Evolutionary conservation across 352 stramenopile genomes (phyloP), one percentile per base, ranked within the genome.

Genomic region (Thraustotheca clavata): DNA sequence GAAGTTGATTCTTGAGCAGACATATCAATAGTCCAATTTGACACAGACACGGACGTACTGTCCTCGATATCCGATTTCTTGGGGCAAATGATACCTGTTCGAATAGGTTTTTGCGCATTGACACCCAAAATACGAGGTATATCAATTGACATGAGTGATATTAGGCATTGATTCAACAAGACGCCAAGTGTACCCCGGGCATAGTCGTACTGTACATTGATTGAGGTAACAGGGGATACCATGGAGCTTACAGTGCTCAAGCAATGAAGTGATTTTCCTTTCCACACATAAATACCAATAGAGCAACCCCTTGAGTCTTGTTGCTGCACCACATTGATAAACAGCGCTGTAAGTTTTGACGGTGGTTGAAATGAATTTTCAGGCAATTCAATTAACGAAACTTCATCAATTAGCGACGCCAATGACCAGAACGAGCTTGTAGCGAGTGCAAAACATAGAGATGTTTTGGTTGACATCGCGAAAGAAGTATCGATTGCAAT

Each of bases 391-490:
- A 79, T 75, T 34, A 74, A 73, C 31, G 65, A 38, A 8, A 38
- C 61, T 36, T 68, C 31, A 7, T 49, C 12, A 26, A 92, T 67
- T 29, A 92, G 60, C 0, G 85, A 77, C 18, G 70, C 59, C 1
- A 86, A 18, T 35, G 86, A 69, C 85, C 85, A 94, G 48, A 80
- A 94, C 27, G 79, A 87, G 0, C 75, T 60, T 59, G 87, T 77
- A 41, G 76, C 80, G 16, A 91, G 59, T 3, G 83, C 80, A 9
- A 67, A 91, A 86, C 1, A 89, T 69, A 34, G 76, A 55, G 33
- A 63, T 34, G 22, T 11, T 49, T 3, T 70, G 32, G 27, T 68
- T 62, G 3, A 29, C 22, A n/a, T 1, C 0, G 34, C 9, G 26
- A 55, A 55, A 1, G 71, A 69, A 33, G 89, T 47, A 7, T 70